Conservation (phyloP, 805 yeast genomes). For the Lachancea sp. region DNA sequence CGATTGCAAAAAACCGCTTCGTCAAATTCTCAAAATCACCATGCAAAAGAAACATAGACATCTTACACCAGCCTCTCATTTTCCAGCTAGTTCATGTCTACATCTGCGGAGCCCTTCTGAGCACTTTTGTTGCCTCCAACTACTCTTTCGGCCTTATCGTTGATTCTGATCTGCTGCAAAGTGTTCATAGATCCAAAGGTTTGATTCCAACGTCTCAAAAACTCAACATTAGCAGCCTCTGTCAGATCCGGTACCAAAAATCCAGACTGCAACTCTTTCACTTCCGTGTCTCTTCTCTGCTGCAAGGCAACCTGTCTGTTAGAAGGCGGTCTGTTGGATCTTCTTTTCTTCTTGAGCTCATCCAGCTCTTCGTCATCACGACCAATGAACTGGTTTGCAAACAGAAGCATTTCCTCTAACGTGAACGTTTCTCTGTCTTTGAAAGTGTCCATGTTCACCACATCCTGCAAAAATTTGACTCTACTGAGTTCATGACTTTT, state of each 20-base stretch:
- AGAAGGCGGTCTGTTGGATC: constrained; percentile 84
- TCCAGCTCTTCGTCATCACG: constrained; percentile 74
- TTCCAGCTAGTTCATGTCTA: constrained; percentile 16
- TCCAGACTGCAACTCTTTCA: constrained; percentile 61
- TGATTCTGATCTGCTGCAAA: constrained; percentile 43
- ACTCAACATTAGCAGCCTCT: constrained; percentile 50
- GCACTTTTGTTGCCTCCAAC: constrained; percentile 16
- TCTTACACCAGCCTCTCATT: neutral
- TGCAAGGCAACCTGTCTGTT: constrained; percentile 63
- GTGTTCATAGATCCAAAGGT: constrained; percentile 69
- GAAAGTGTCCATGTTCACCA: constrained; percentile 37
- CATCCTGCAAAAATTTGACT: constrained; percentile 53
- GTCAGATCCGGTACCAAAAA: constrained; percentile 66
- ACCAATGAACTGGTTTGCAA: constrained; percentile 55
- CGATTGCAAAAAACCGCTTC: neutral
- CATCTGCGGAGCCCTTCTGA: constrained; percentile 9
- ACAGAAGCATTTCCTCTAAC: constrained; percentile 51
- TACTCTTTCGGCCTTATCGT: constrained; percentile 23
- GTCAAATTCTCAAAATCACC: neutral
- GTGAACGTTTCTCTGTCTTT: constrained; percentile 40
- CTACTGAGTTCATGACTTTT: constrained; percentile 56
- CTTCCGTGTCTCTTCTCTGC: constrained; percentile 54
- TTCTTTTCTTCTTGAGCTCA: constrained; percentile 52
- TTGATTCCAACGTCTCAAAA: constrained; percentile 72
- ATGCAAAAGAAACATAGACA: neutral